These are phyloP conservation scores for Ganoderma boninense DNA, from an alignment of 1,284 basidiomycete species.

Conservation along the genomic window DNA sequence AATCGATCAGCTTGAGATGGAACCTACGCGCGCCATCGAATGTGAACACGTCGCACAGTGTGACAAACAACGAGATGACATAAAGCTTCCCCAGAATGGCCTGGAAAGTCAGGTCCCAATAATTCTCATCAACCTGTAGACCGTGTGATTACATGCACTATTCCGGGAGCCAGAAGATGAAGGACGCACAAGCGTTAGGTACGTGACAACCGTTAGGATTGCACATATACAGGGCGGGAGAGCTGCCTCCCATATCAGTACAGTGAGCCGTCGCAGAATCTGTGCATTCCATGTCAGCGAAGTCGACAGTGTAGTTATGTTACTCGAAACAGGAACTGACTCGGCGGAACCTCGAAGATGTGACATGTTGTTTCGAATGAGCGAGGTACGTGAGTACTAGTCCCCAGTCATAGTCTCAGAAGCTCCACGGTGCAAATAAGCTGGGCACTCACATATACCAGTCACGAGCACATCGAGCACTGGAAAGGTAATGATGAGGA, in stretches of 20 bases:
- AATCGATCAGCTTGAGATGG: neutral
- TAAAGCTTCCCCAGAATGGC: slow-evolving; percentile 45
- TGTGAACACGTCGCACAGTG: slow-evolving; percentile 33
- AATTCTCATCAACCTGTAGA: slow-evolving; percentile 36
- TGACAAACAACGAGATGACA: slow-evolving; percentile 44
- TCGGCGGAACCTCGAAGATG: slow-evolving; percentile 38
- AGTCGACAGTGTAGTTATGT: neutral
- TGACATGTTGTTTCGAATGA: slow-evolving; percentile 38
- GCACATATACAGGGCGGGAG: slow-evolving; percentile 43
- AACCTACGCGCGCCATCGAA: neutral
- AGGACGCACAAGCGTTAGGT: slow-evolving; percentile 34
- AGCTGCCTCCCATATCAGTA: slow-evolving; percentile 43
- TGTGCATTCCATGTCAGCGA: slow-evolving; percentile 6
- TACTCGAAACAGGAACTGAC: slow-evolving; percentile 21
- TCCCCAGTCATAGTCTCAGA: neutral
- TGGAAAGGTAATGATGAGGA: slow-evolving; percentile 11
- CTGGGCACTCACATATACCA: slow-evolving; percentile 32
- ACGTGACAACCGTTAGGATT: slow-evolving; percentile 37
- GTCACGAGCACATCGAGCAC: slow-evolving; percentile 41
- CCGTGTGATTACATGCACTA: neutral
- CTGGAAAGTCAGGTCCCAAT: slow-evolving; percentile 43
- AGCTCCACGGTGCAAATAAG: neutral
- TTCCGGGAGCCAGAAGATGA: neutral
- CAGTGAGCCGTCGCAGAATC: slow-evolving; percentile 37
- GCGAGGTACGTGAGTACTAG: slow-evolving; percentile 40